A percentile compares a stretch with the other conserved stretches of the same genome.
Evolutionary conservation across 306 rosid genomes (phyloP).

Genomic region (Elaeagnus macrophylla): DNA sequence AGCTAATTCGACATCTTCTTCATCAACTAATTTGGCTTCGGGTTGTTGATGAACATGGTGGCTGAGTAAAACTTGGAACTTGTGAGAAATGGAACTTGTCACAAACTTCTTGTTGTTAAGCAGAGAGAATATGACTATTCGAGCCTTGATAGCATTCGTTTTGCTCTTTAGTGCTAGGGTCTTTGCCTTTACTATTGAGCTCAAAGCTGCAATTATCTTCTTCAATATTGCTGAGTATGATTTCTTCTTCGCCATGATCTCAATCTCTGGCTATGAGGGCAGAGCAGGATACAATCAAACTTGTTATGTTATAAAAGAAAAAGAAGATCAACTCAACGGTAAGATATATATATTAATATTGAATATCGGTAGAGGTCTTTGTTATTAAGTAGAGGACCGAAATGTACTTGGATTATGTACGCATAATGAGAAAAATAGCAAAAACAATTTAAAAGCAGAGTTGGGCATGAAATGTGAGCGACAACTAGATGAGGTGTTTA

Average conservation of each 20-base stretch:
- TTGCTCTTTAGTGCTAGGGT: constrained; percentile 32
- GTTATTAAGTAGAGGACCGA: background rate
- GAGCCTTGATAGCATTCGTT: constrained; percentile 32
- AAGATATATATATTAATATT: too few species aligned
- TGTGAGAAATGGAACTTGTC: constrained; percentile 34
- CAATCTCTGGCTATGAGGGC: too few species aligned
- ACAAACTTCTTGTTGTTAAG: constrained; percentile 32
- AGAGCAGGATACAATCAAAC: too few species aligned
- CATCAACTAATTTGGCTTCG: background rate
- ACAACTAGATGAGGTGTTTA: too few species aligned
- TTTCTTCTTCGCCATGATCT: constrained; percentile 31
- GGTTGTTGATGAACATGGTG: background rate
- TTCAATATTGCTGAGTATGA: constrained; percentile 22
- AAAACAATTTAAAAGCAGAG: background rate
- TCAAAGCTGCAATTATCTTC: constrained; percentile 21
- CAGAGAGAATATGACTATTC: constrained; percentile 41
- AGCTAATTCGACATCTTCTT: background rate
- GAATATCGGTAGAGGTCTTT: background rate
- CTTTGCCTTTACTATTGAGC: constrained; percentile 35
- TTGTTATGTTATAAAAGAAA: too few species aligned
- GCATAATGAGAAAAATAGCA: background rate
- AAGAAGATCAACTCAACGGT: too few species aligned
- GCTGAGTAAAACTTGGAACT: constrained; percentile 29
- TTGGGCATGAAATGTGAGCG: background rate
- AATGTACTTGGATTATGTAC: background rate